These are phyloP conservation scores for Agapanthus africanus DNA, from an alignment of 106 monocot species.

Conservation along the genomic window DNA sequence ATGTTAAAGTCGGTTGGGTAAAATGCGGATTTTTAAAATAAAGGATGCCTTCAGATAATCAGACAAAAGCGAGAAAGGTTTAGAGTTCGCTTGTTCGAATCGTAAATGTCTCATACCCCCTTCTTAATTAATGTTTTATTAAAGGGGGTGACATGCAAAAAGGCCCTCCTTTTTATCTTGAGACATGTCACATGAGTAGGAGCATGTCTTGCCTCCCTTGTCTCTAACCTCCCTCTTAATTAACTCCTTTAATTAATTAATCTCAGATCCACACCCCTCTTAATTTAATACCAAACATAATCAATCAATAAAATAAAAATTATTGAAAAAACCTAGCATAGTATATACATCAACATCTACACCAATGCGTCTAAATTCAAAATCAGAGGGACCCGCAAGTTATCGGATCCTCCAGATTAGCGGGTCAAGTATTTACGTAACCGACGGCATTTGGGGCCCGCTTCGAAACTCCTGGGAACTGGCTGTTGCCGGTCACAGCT, in stretches of 20 bases:
- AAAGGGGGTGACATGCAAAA: too few relatives aligned
- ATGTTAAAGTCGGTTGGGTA: too few relatives aligned
- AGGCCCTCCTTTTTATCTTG: too few relatives aligned
- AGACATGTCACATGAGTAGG: conserved; percentile 10
- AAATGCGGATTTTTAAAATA: too few relatives aligned
- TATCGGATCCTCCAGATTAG: not conserved
- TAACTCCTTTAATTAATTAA: not conserved
- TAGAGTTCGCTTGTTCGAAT: too few relatives aligned
- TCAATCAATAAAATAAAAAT: not conserved
- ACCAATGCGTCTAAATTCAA: not conserved
- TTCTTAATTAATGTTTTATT: too few relatives aligned
- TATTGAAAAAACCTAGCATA: not conserved
- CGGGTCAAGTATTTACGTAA: not conserved
- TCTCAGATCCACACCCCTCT: not conserved
- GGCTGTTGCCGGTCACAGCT: not conserved
- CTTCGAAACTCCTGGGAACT: not conserved
- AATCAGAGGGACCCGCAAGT: not conserved
- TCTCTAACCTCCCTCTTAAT: not conserved
- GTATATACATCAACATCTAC: not conserved
- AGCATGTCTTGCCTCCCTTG: conserved; percentile 5
- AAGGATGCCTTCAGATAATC: too few relatives aligned
- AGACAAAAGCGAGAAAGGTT: too few relatives aligned
- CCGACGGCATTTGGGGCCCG: not conserved
- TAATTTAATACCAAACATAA: too few relatives aligned
- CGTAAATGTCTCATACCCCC: too few relatives aligned